Base-by-base conservation (phyloP, 345 rosid genomes). In the Camelina hispida region DNA sequence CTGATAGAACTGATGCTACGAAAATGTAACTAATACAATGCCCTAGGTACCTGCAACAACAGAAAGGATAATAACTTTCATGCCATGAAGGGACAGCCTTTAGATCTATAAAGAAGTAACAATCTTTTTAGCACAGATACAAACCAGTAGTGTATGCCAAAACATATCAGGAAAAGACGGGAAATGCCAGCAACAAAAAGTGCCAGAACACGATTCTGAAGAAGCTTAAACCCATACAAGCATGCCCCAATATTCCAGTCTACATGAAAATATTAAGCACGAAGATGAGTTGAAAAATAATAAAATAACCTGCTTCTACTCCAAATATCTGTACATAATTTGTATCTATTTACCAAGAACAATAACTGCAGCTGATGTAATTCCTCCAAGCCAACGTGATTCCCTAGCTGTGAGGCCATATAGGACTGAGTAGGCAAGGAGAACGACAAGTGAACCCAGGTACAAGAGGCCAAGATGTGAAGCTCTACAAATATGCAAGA, bases 241-340 rank as follows among this genome's bases (percentile, higher is more conserved):
- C 99, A 96, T 28, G 97, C 98, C 60, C 99, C 99, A 83, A 93
- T 85, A 72, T 96, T 96, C 99, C 98, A 96, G 82, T 96, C 99
- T 93, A 80, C 79, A 84, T 51, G 40, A 83, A 38, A 71, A 71
- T 54, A 67, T 78, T 37, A 56, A 30, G 56, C 51, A 79, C 54
- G 53, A 72, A 62, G 25, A 55, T 54, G 68, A 74, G 48, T 68
- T 38, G 54, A 62, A 51, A 14, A 69, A 50, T 57, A 68, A 46
- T 47, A 28, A 32, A 62, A 67, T 47, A 59, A 53, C 55, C 25
- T 23, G 54, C 43, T 72, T 28, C 66, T 53, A 51, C 52, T 69
- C 30, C 32, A 74, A 78, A 62, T 59, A 32, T 37, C 57, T 35
- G 48, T 12, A 73, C 70, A 72, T 50, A 67, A 2, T 59, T 52